Percentiles rank a stretch among this genome's conserved stretches.
These are phyloP conservation scores for Colletotrichum camelliae DNA, from an alignment of 2,329 filamentous ascomycete species.

Conservation along the genomic window DNA sequence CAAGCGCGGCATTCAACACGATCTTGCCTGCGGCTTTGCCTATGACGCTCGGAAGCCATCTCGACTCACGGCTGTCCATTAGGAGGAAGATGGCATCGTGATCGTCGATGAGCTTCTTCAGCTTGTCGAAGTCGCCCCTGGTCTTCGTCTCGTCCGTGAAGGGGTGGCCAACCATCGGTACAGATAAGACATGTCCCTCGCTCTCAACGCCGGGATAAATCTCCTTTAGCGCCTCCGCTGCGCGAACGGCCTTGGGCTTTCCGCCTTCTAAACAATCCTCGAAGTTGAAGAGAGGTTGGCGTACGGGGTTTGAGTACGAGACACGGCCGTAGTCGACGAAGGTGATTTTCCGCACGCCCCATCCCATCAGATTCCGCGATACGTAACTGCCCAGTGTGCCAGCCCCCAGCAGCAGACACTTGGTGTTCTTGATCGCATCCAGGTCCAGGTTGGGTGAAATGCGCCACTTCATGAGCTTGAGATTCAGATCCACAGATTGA, in stretches of 20 bases:
- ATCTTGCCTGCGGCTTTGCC: constrained; percentile 92
- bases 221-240: constrained; percentile 78
- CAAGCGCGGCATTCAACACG: constrained; percentile 94
- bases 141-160: constrained; percentile 75
- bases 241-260: constrained; percentile 79
- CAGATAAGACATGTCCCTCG: constrained; percentile 79
- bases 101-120: constrained; percentile 76
- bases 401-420: constrained; percentile 87
- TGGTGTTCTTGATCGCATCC: constrained; percentile 86
- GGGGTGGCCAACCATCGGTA: constrained; percentile 95
- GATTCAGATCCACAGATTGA: constrained; percentile 92
- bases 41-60: constrained; percentile 97
- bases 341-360: constrained; percentile 94
- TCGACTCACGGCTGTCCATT: constrained; percentile 93
- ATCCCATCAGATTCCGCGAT: constrained; percentile 88
- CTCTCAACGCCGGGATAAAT: constrained; percentile 93
- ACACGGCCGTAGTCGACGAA: constrained; percentile 94
- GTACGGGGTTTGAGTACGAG: constrained; percentile 95
- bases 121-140: constrained; percentile 74
- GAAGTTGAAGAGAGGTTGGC: constrained; percentile 91
- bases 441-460: constrained; percentile 89
- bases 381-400: constrained; percentile 96
- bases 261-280: constrained; percentile 88
- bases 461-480: constrained; percentile 99
- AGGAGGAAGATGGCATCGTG: constrained; percentile 96